Evolutionary conservation across 2,329 filamentous ascomycete species (phyloP).

Genomic region (Diplodia scrobiculata): DNA sequence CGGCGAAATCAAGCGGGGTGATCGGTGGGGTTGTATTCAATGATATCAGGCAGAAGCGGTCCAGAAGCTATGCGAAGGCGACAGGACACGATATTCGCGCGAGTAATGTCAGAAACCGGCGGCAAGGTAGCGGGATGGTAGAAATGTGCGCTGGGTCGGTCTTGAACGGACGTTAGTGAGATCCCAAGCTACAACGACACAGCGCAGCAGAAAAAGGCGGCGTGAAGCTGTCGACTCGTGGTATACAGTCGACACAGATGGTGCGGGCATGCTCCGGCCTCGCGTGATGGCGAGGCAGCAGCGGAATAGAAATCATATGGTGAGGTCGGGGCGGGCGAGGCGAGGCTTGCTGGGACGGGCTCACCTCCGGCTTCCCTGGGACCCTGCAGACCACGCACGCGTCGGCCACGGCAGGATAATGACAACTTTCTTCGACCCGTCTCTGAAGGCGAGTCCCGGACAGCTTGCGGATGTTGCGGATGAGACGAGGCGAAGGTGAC

Average conservation of each 20-base stretch:
- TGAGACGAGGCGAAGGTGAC: constrained; percentile 22
- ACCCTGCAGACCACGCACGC: constrained; percentile 14
- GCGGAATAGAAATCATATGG: constrained; percentile 20
- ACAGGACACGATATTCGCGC: not conserved
- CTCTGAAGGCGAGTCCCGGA: constrained; percentile 13
- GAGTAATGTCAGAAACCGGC: not conserved
- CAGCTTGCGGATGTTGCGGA: constrained; percentile 26
- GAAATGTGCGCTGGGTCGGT: constrained; percentile 12
- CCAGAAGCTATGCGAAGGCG: constrained; percentile 10
- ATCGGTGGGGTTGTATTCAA: not conserved
- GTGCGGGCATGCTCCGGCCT: not conserved
- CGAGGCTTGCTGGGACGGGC: constrained; percentile 17
- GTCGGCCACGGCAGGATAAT: constrained; percentile 8
- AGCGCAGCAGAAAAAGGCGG: not conserved
- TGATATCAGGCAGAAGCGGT: not conserved
- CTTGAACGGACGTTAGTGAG: constrained; percentile 5
- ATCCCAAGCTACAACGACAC: not conserved
- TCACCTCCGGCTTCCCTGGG: constrained; percentile 25
- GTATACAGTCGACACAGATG: not conserved
- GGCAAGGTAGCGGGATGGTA: constrained; percentile 19
- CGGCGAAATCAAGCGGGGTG: not conserved
- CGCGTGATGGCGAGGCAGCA: not conserved
- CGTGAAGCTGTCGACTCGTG: not conserved
- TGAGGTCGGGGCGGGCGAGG: constrained; percentile 13
- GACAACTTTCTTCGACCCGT: not conserved